Conservation (phyloP, 2,329 filamentous ascomycete species). For the Sporothrix pseudoabietina region DNA sequence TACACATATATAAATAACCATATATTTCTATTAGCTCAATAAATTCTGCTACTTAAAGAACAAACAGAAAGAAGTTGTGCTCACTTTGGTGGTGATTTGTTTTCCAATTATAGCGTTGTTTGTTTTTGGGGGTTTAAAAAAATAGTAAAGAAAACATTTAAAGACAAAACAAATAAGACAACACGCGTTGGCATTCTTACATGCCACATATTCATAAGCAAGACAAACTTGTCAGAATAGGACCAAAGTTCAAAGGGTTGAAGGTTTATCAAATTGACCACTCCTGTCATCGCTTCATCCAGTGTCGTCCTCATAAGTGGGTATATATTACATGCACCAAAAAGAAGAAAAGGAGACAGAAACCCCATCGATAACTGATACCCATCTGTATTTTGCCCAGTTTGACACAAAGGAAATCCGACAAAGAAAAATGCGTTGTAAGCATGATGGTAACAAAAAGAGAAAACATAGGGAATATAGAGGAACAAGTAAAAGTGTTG, state of each 20-base stretch:
- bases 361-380: neutral
- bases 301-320: slow-evolving; percentile 19
- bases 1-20: neutral
- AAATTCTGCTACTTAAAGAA: neutral
- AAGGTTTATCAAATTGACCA: neutral
- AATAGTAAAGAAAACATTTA: neutral
- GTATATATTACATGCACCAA: slow-evolving; percentile 17
- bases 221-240: neutral
- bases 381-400: neutral
- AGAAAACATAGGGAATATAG: neutral
- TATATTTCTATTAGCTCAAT: neutral
- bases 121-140: neutral
- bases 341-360: slow-evolving; percentile 13
- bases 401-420: neutral
- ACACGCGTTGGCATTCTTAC: too few species aligned
- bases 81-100: too few species aligned
- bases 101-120: neutral
- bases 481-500: neutral
- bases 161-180: neutral
- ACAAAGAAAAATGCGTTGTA: neutral
- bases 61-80: neutral
- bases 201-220: neutral
- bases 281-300: neutral
- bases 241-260: neutral
- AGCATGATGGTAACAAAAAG: slow-evolving; percentile 14